Evolutionary conservation across 345 rosid species (phyloP).

Genomic region (Gossypium ekmanianum): DNA sequence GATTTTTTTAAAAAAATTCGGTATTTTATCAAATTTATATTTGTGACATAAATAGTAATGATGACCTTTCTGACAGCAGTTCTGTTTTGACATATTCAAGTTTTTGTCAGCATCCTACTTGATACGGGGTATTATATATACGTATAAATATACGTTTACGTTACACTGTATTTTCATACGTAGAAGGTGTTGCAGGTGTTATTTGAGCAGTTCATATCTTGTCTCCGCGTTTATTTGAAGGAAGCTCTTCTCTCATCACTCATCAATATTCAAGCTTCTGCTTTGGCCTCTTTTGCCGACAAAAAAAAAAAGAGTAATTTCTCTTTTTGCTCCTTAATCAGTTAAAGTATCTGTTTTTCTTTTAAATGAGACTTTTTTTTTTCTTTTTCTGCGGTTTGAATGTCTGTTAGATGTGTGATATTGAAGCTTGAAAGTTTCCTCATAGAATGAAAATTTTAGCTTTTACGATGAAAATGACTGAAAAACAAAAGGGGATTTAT

Average conservation of each 20-base stretch:
- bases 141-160: conserved; percentile 10
- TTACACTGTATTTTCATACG: not conserved
- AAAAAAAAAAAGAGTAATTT: not conserved
- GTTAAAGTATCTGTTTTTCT: not conserved
- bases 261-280: not conserved
- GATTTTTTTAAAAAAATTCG: not conserved
- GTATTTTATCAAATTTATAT: not conserved
- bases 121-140: not conserved
- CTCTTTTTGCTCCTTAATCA: not conserved
- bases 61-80: conserved; percentile 6
- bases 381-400: not conserved
- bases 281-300: not conserved
- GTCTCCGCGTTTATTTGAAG: conserved; percentile 7
- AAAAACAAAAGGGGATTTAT: not conserved
- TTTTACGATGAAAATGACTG: conserved; percentile 4
- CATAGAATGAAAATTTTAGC: not conserved
- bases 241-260: not conserved
- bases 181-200: conserved; percentile 3
- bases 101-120: not conserved
- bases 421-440: not conserved
- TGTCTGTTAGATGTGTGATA: not conserved
- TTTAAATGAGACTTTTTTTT: not conserved
- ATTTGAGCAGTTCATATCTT: conserved; percentile 11
- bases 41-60: not conserved
- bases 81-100: conserved; percentile 12